Evolutionary conservation across 345 rosid species (phyloP).

Genomic region (Sonneratia alba): DNA sequence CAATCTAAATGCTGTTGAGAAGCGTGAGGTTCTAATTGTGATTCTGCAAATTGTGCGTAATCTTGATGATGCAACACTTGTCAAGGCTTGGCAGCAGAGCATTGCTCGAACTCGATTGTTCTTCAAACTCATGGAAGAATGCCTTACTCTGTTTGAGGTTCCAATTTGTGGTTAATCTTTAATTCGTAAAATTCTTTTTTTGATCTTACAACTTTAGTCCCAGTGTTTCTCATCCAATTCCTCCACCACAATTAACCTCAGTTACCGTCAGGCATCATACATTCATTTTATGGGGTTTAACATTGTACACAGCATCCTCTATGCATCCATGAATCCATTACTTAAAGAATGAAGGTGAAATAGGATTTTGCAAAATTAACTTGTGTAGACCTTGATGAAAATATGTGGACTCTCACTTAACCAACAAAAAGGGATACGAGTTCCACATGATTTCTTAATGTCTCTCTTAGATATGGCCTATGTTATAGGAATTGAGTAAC

Average conservation of each 20-base stretch:
- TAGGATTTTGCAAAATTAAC: too few relatives aligned
- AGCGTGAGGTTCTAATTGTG: constrained; percentile 91
- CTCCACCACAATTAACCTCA: background rate
- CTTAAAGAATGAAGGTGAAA: background rate
- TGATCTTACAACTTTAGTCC: background rate
- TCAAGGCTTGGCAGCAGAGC: constrained; percentile 99
- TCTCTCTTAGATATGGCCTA: background rate
- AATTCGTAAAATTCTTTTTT: constrained; percentile 1
- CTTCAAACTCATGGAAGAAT: constrained; percentile 97
- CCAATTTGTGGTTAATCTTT: constrained; percentile 9
- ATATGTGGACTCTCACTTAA: background rate
- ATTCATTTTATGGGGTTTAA: background rate
- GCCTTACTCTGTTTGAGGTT: constrained; percentile 93
- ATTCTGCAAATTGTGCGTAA: constrained; percentile 90
- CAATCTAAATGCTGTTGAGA: constrained; percentile 85
- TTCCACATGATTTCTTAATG: background rate
- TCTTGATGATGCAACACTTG: constrained; percentile 84
- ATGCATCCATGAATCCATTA: too few relatives aligned
- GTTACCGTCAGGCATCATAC: too few relatives aligned
- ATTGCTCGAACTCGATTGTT: constrained; percentile 91
- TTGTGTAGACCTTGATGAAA: background rate
- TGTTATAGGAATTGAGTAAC: background rate
- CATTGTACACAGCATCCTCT: background rate
- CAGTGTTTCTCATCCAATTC: background rate
- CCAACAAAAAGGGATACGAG: background rate